Conservation (phyloP, 1,284 basidiomycete species). For the Ganoderma sinense region DNA sequence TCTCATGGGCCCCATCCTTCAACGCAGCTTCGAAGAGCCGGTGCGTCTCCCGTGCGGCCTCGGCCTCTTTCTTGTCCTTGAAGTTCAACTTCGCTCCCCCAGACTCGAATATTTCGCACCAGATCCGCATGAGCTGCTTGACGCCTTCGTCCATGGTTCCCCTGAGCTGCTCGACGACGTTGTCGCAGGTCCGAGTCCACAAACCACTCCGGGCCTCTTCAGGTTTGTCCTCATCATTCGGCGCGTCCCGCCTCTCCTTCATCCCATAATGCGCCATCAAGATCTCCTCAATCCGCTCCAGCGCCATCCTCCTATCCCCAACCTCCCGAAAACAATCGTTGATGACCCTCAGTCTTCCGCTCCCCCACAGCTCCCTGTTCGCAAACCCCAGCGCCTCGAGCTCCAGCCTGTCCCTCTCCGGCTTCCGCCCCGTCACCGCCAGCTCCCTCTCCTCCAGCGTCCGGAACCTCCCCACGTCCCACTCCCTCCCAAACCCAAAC, state of each 20-base stretch:
- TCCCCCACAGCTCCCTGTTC: constrained; percentile 5
- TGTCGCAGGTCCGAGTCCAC: neutral
- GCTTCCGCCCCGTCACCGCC: too few relatives aligned
- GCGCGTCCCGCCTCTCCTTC: neutral
- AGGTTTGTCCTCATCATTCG: too few relatives aligned
- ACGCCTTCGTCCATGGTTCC: neutral
- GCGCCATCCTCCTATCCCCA: neutral
- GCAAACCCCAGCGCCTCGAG: constrained; percentile 3
- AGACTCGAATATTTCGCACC: constrained; percentile 1
- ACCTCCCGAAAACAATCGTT: constrained; percentile 3
- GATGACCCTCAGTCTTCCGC: neutral
- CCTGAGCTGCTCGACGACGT: too few relatives aligned
- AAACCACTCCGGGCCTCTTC: neutral
- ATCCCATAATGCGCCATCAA: neutral
- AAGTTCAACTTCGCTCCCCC: neutral
- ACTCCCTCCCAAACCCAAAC: neutral
- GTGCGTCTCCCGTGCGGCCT: neutral
- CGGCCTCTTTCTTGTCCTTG: neutral
- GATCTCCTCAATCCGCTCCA: neutral
- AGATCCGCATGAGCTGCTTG: constrained; percentile 14
- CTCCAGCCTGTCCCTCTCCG: neutral
- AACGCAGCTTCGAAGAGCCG: neutral
- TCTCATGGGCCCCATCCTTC: neutral
- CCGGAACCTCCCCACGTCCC: neutral
- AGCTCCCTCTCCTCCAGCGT: constrained; percentile 3